A percentile compares a stretch with the other conserved stretches of the same genome.
phyloP scores from a whole-genome alignment of 306 rosid genomes.

The Bauhinia variegata region DNA sequence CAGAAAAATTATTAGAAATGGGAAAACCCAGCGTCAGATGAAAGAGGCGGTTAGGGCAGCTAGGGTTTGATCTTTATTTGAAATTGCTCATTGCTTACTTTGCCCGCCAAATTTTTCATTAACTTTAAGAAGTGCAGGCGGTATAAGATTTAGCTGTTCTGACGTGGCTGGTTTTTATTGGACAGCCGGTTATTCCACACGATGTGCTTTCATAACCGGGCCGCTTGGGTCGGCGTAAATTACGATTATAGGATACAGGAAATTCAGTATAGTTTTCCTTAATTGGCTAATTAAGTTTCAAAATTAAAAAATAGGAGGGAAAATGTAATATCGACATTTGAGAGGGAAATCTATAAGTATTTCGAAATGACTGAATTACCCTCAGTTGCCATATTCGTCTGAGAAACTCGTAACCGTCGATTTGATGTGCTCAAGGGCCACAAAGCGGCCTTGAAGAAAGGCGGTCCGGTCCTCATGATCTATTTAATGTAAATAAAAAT shows the following conservation, averaged over 20 bases:
- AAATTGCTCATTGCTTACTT: slow-evolving; percentile 44
- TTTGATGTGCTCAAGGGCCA: neutral
- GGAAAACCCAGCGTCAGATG: neutral
- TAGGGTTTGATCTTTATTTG: slow-evolving; percentile 72
- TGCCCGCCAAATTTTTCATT: slow-evolving; percentile 78
- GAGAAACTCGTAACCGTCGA: neutral
- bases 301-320: slow-evolving; percentile 33
- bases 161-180: slow-evolving; percentile 21
- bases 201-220: slow-evolving; percentile 12
- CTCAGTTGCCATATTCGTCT: neutral
- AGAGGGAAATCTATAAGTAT: slow-evolving; percentile 24
- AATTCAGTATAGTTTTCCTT: neutral
- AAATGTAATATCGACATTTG: neutral
- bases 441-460: neutral
- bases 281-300: slow-evolving; percentile 24
- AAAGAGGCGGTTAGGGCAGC: slow-evolving; percentile 36
- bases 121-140: neutral
- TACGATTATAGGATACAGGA: slow-evolving; percentile 23
- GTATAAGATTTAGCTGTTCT: neutral
- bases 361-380: slow-evolving; percentile 28
- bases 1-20: too few relatives aligned
- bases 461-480: slow-evolving; percentile 27
- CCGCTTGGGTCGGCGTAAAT: slow-evolving; percentile 50
- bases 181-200: slow-evolving; percentile 19
- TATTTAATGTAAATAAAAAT: slow-evolving; percentile 29